Evolutionary conservation across 257 asterid species (phyloP).

Genomic region (Echites panduratus): DNA sequence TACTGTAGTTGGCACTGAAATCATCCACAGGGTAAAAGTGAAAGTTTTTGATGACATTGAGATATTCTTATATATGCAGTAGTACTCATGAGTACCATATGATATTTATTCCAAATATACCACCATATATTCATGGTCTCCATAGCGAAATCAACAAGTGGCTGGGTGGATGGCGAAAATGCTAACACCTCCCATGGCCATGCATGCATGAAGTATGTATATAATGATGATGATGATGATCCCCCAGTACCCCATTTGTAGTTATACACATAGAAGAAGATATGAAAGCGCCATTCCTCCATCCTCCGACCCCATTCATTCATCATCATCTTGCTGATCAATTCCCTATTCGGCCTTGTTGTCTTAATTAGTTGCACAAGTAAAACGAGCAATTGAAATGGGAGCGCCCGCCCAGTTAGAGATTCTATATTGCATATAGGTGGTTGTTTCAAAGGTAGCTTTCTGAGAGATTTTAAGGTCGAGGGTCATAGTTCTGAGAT

Average conservation of each 20-base stretch:
- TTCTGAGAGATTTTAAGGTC: conserved; percentile 66
- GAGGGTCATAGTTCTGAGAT: conserved; percentile 47
- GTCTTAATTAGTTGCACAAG: conserved; percentile 20
- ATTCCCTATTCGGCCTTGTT: conserved; percentile 6
- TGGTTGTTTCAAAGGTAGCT: conserved; percentile 29
- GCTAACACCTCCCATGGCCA: background rate
- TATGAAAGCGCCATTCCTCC: conserved; percentile 28
- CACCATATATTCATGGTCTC: too few species aligned
- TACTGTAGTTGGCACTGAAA: conserved; percentile 6
- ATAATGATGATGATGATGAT: too few species aligned
- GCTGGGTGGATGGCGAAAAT: background rate
- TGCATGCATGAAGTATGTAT: too few species aligned
- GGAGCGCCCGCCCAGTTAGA: too few species aligned
- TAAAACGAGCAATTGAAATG: conserved; percentile 27
- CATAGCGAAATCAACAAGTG: background rate
- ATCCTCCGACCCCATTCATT: conserved; percentile 16
- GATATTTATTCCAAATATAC: background rate
- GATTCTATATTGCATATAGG: background rate
- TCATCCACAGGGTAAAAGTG: background rate
- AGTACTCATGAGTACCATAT: too few species aligned
- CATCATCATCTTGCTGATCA: too few species aligned
- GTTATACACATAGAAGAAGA: too few species aligned
- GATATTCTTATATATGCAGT: too few species aligned
- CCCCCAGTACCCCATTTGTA: too few species aligned
- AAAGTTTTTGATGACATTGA: background rate